Evolutionary conservation across 768 basidiomycete species (phyloP), one percentile per base, ranked within the genome.

Genomic region (Mycena galopus): DNA sequence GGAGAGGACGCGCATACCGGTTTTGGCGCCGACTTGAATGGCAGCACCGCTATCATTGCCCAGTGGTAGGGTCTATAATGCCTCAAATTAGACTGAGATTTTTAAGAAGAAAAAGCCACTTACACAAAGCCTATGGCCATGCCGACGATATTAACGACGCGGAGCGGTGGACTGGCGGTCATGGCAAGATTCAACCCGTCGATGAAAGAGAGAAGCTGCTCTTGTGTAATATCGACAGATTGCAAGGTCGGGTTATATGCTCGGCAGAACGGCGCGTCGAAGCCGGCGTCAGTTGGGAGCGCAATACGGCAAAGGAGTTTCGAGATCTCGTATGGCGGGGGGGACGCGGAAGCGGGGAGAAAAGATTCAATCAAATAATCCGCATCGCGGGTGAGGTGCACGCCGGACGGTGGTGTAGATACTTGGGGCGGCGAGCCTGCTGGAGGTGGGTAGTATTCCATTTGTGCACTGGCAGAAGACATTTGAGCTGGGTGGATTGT

Each of bases 161-260:
- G 72, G 21, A 79, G 75, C 8, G 78, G 78, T 3, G 78, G 78
- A 59, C 77, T 77, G 1, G 78, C 78, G 2, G 75, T 77, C 69
- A 79, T 79, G 3, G 78, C 78, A 5, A 79, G 44, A 69, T 79
- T 79, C 3, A 79, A 60, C 0, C 77, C 78, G 58, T 77, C 78
- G 16, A 76, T 64, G 39, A 79, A 79, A 17, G 72, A 61, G 16
- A 79, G 56, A 25, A 77, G 75, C 30, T 77, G 71, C 10, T 74
- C 73, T 27, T 72, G 75, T 8, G 71, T 27, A 29, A 79, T 71
- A 19, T 76, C 73, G 27, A 71, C 67, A 16, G 35, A 47, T 58
- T 75, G 72, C 44, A 79, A 53, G 3, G 56, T 67, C 3, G 64
- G 42, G 47, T 73, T 76, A 53, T 78, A 79, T 0, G 73, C 77